Evolutionary conservation across 2,329 filamentous ascomycete genomes (phyloP).

Genomic region (Exutisphaerella laricina): DNA sequence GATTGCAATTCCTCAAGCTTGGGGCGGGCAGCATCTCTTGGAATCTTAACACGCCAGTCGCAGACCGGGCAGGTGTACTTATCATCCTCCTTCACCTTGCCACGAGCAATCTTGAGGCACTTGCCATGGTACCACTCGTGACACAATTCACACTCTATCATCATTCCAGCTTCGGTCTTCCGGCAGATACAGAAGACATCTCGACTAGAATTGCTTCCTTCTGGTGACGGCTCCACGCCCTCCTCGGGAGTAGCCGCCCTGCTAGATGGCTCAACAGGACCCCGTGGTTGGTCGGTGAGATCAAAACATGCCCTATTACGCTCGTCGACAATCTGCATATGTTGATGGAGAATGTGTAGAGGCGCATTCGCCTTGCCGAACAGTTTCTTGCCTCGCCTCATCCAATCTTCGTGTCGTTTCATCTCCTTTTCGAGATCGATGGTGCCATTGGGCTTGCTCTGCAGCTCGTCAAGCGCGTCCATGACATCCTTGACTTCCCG

Average conservation of each 20-base stretch:
- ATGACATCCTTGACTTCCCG: constrained; percentile 85
- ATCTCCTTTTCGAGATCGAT: constrained; percentile 91
- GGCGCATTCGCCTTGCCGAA: constrained; percentile 98
- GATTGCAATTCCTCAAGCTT: constrained; percentile 83
- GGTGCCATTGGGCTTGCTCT: constrained; percentile 86
- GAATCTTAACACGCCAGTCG: constrained; percentile 95
- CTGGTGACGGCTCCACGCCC: constrained; percentile 34
- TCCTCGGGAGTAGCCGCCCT: constrained; percentile 63
- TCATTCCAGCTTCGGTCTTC: constrained; percentile 90
- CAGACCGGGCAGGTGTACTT: constrained; percentile 98
- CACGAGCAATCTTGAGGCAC: constrained; percentile 93
- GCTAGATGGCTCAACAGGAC: constrained; percentile 87
- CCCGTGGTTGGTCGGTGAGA: constrained; percentile 76
- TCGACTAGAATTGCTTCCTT: constrained; percentile 47
- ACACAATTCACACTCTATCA: constrained; percentile 98
- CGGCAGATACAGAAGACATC: constrained; percentile 98
- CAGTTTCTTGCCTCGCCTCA: constrained; percentile 94
- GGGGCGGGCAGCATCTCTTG: constrained; percentile 87
- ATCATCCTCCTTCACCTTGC: constrained; percentile 97
- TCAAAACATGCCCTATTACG: constrained; percentile 91
- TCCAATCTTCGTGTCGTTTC: constrained; percentile 97
- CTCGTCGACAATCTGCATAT: constrained; percentile 88
- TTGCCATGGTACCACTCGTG: constrained; percentile 99
- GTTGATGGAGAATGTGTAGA: constrained; percentile 86
- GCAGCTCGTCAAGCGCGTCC: constrained; percentile 78